Base-by-base conservation (phyloP, 2,329 filamentous ascomycete genomes). In the Escovopsis weberi region DNA sequence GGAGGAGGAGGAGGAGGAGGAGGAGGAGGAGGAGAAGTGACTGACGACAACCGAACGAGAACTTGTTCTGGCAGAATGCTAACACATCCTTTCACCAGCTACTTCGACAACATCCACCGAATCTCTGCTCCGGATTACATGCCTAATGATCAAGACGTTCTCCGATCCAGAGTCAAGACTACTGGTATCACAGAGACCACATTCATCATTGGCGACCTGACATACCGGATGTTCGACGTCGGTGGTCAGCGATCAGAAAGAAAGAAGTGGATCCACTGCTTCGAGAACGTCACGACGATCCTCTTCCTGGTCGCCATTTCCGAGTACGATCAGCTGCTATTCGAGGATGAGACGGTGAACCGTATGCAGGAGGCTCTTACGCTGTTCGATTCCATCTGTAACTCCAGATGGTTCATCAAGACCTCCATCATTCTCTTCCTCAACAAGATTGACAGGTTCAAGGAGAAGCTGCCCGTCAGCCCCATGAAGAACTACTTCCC, bases 201-300 rank as follows among this genome's bases (percentile, higher is more conserved):
- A 48, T 96, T 96, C 61, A 86, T 94, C 60, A 74, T 94, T 12
- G 87, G 87, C 47, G 82, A 89, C 56, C 74, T 95, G 54, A 94
- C 87, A 49, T 95, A 95, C 65, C 82, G 87, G 55, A 95, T 96
- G 87, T 94, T 94, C 62, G 87, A 94, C 56, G 87, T 94, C 38
- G 87, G 87, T 59, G 87, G 87, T 45, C 87, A 94, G 60, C 74
- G 87, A 53, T 94, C 87, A 26, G 87, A 94, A 64, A 82, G 87
- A 48, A 94, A 94, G 74, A 94, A 94, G 69, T 94, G 87, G 87
- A 94, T 94, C 49, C 87, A 94, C 61, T 91, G 88, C 69, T 95
- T 95, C 65, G 88, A 95, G 70, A 94, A 95, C 56, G 88, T 95
- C 57, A 94, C 87, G 8, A 94, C 88, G 9, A 94, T 95, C 54